A percentile compares a stretch with the other conserved stretches of the same genome.
phyloP scores from a whole-genome alignment of 805 yeast species.

The Lipomyces sp. region DNA sequence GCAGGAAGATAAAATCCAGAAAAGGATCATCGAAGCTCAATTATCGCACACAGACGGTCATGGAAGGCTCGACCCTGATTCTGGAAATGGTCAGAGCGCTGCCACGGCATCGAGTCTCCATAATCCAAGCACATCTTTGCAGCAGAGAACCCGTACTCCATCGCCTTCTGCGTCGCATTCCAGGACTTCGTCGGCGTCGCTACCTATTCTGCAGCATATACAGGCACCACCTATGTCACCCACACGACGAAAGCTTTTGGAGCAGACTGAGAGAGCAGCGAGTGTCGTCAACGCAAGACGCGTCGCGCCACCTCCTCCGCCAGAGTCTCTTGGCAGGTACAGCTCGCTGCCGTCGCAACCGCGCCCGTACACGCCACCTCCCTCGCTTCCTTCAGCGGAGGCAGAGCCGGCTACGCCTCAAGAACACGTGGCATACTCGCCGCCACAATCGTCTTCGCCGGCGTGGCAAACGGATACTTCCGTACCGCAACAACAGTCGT shows the following conservation, averaged over 20 bases:
- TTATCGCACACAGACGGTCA: slow-evolving; percentile 9
- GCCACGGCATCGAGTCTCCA: no score
- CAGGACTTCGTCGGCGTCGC: background rate
- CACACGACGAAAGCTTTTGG: slow-evolving; percentile 8
- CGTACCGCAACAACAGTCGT: no score
- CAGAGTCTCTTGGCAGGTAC: slow-evolving; percentile 6
- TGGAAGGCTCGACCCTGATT: no score
- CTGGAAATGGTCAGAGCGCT: no score
- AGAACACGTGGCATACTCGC: no score
- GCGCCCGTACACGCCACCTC: slow-evolving; percentile 6
- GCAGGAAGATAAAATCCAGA: slow-evolving; percentile 19
- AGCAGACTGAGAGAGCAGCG: background rate
- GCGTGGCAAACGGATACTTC: no score
- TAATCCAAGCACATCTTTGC: no score
- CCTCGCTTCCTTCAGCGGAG: background rate
- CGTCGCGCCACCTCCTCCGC: slow-evolving; percentile 23
- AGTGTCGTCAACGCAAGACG: background rate
- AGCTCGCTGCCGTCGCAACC: slow-evolving; percentile 11
- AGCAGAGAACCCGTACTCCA: no score
- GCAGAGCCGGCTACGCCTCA: background rate
- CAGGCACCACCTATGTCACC: slow-evolving; percentile 21
- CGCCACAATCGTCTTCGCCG: no score
- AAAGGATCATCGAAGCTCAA: slow-evolving; percentile 20
- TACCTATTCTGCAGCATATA: slow-evolving; percentile 4
- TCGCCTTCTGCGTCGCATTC: no score